phyloP scores from a whole-genome alignment of 78 protist species.

The Polysphondylium violaceum region DNA sequence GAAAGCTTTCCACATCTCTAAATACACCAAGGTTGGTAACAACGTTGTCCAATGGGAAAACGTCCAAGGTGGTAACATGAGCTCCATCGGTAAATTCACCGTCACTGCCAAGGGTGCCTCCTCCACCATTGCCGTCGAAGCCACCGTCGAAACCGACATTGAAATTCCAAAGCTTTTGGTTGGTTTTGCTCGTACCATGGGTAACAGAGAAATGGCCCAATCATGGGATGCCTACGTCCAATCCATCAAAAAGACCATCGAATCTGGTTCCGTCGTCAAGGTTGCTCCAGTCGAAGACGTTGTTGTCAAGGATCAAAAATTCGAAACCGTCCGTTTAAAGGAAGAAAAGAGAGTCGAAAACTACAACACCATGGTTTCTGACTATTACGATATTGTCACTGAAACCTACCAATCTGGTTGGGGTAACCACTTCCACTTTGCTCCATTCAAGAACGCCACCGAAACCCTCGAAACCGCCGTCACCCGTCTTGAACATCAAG shows the following conservation, averaged over 20 bases:
- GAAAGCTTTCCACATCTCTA: constrained; percentile 63
- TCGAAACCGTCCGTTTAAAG: constrained; percentile 52
- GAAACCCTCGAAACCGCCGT: constrained; percentile 68
- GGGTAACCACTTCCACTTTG: constrained; percentile 79
- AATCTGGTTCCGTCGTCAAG: constrained; percentile 44
- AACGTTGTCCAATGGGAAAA: constrained; percentile 64
- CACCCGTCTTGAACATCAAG: constrained; percentile 64
- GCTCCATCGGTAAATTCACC: constrained; percentile 26
- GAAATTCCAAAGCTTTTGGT: constrained; percentile 72
- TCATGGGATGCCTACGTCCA: constrained; percentile 59
- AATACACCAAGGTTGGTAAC: constrained; percentile 16
- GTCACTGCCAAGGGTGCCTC: neutral
- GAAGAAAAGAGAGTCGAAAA: constrained; percentile 41
- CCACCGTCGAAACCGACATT: constrained; percentile 72
- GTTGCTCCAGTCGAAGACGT: constrained; percentile 69
- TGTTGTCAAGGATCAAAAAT: constrained; percentile 61
- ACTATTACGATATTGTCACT: constrained; percentile 70
- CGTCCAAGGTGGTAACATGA: constrained; percentile 57
- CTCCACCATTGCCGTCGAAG: constrained; percentile 20
- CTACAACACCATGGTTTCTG: constrained; percentile 73
- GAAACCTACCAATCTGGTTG: constrained; percentile 77
- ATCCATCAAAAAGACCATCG: constrained; percentile 49
- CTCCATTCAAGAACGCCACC: constrained; percentile 72
- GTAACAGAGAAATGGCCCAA: constrained; percentile 70
- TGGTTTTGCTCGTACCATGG: constrained; percentile 75